Evolutionary conservation across 768 basidiomycete species (phyloP), one percentile per base, ranked within the genome.

Genomic region (Auriscalpium microsporum): DNA sequence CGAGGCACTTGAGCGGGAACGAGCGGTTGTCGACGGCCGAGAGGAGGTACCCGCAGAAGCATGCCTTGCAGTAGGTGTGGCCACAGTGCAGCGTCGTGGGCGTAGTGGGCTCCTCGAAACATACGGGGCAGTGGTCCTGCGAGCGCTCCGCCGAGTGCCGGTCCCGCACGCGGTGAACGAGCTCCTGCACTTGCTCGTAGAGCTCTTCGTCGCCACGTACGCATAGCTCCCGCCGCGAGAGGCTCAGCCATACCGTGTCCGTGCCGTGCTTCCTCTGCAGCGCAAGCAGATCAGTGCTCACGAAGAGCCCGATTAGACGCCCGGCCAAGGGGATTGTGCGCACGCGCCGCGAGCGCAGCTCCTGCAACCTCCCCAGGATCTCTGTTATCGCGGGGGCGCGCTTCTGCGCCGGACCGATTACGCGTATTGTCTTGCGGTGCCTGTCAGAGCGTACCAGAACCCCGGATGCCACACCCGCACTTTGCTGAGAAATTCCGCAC

Each of bases 1-100:
- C 90, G 1, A 91, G 74, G 60, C 90, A 92, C 16, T 67, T 77
- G n/a, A 91, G 64, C 0, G 90, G 89, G 71, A 90, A 90, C 11
- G 68, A 69, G 48, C 76, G 78, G 60, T 74, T 79, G 35, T 82
- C 79, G 19, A 78, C 69, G 1, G 86, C 73, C 1, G 86, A 77
- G 3, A 67, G 65, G 17, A 91, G 72, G 64, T 87, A 90, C 34
- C 73, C 68, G 8, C 67, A 61, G 19, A 91, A 64, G 64, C 89
- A 92, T 3, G 72, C 57, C 38, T 77, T 76, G 64, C 89, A 91
- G 79, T 82, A 89, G 1, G 62, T 62, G 65, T 92, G 88, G 1
- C 84, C 80, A 58, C 89, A 92, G 10, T 64, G 66, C 1, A 90
- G 73, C 10, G 71, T 72, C 3, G 82, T 65, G 0, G 84, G 83